phyloP scores from a whole-genome alignment of 2,329 filamentous ascomycete species.

The Pyricularia grisea region DNA sequence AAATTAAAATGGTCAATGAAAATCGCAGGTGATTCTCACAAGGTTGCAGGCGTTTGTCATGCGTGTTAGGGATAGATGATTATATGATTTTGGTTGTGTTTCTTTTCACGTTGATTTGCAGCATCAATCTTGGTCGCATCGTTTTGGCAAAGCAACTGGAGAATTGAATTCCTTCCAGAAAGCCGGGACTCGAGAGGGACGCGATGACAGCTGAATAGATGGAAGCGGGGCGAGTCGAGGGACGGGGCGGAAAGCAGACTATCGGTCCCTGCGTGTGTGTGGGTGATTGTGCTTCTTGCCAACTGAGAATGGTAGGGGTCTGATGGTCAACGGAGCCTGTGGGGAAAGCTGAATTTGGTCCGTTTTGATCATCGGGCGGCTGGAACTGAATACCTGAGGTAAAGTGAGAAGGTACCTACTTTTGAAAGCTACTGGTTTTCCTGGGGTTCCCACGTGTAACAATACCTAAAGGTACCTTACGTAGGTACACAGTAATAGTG shows the following conservation, averaged over 20 bases:
- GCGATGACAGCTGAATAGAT: background rate
- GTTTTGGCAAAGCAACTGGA: background rate
- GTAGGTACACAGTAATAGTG: too few species aligned
- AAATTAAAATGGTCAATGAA: background rate
- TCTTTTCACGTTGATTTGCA: background rate
- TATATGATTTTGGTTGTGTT: background rate
- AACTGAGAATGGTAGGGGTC: background rate
- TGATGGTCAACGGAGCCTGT: background rate
- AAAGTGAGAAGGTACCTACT: background rate
- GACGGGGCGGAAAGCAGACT: background rate
- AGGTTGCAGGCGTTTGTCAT: background rate
- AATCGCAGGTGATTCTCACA: background rate
- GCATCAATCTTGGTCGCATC: background rate
- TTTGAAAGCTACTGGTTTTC: background rate
- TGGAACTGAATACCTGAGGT: background rate
- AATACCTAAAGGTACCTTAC: background rate
- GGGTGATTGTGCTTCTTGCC: background rate
- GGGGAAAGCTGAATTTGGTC: background rate
- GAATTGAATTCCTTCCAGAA: background rate
- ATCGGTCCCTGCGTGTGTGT: background rate
- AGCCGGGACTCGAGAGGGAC: background rate
- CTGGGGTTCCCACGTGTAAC: background rate
- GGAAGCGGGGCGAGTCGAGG: background rate
- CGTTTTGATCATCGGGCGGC: background rate
- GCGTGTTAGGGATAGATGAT: background rate